Conservation (phyloP, 495 filamentous ascomycete species). For the Neurospora sp. region DNA sequence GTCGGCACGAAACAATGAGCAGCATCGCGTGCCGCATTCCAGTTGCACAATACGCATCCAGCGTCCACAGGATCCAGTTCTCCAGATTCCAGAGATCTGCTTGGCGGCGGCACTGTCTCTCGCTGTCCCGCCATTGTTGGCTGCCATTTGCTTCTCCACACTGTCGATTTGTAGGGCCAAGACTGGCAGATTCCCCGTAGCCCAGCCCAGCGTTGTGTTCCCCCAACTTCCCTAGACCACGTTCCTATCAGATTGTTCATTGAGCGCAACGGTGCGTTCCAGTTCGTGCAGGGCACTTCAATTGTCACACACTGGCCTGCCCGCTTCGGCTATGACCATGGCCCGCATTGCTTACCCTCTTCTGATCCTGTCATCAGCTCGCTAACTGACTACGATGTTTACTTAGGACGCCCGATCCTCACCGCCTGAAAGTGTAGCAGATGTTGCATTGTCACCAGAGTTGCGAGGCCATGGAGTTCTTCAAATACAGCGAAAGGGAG, state of each 20-base stretch:
- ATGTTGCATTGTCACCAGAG: neutral
- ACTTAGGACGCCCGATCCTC: neutral
- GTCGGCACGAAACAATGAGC: neutral
- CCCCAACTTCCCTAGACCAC: neutral
- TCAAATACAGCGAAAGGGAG: neutral
- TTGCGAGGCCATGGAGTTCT: neutral
- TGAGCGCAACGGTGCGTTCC: neutral
- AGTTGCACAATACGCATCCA: neutral
- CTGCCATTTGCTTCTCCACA: neutral
- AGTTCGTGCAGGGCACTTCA: neutral
- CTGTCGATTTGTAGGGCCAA: neutral
- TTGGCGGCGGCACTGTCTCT: slow-evolving; percentile 4
- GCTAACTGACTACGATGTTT: neutral
- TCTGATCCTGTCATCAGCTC: neutral
- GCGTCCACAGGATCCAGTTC: neutral
- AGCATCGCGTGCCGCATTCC: neutral
- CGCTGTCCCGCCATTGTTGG: slow-evolving; percentile 1
- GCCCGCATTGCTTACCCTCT: neutral
- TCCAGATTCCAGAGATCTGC: neutral
- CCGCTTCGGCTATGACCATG: neutral
- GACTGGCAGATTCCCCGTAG: neutral
- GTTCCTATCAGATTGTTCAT: neutral
- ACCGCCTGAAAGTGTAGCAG: neutral
- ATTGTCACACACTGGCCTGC: neutral
- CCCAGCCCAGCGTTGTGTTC: neutral